Base-by-base conservation (phyloP, 352 stramenopile species). In the Globisporangium irregulare region DNA sequence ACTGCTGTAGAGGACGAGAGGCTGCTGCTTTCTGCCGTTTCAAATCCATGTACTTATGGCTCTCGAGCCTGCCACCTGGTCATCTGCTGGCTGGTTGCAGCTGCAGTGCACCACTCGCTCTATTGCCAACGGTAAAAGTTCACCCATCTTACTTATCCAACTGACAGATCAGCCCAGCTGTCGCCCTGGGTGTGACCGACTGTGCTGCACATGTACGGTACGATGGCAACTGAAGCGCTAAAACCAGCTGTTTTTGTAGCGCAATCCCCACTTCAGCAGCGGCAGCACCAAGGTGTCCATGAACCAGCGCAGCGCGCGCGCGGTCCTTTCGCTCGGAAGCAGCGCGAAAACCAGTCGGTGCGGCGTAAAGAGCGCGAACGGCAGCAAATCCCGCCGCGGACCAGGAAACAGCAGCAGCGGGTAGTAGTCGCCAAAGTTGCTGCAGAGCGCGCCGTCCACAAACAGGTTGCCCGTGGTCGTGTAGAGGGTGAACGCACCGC, bases 351-450 rank as follows among this genome's bases (percentile, higher is more conserved):
- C 65, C 56, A 74, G 46, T 4, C 84, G 80, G 71, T 91, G 81
- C 59, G 65, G 58, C 14, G 71, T 67, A 56, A 92, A 91, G 46
- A 92, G 72, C 71, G 68, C 66, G 66, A 77, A 85, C 24, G 73
- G 71, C 38, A 87, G 59, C 14, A 62, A 69, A 71, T 90, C 79
- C 38, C 75, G 76, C 38, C 50, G 71, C 63, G 64, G 69, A 5
- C 55, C 29, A 43, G 29, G 57, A 48, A 71, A 70, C 7, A 85
- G 34, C 32, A 59, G 34, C 50, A 59, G 60, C 25, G 78, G 81
- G 50, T 93, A 93, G 50, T 79, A 79, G 73, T 91, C 83, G 59
- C 81, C 85, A 58, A 92, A 93, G 77, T 90, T 93, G 69, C 83
- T 91, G 69, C 85, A 93, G 50, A 91, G 72, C 64, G 82, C 80